Percentiles rank a stretch among this genome's conserved stretches.
phyloP scores from a whole-genome alignment of 2,329 filamentous ascomycete genomes.

The Sclerotinia glacialis region DNA sequence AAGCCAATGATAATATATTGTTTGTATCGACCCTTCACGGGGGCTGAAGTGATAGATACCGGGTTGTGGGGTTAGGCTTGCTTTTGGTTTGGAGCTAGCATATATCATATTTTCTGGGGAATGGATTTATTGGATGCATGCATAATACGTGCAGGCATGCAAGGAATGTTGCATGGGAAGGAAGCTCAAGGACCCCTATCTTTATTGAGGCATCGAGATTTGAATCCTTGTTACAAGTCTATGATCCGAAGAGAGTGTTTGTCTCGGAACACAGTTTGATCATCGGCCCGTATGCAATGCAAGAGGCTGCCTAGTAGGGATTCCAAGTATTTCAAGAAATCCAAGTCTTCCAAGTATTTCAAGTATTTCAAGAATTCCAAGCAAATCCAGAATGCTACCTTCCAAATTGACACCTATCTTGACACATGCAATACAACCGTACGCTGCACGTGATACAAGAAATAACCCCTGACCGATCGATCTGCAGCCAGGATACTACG shows the following conservation, averaged over 20 bases:
- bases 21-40: conserved; percentile 97
- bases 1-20: conserved; percentile 79
- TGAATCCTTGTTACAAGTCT: not conserved
- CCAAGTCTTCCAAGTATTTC: not conserved
- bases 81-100: not conserved
- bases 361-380: not conserved
- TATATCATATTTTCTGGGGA: not conserved
- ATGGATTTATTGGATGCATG: not conserved
- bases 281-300: not conserved
- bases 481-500: conserved; percentile 4
- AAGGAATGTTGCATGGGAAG: no score
- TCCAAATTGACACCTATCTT: not conserved
- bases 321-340: not conserved
- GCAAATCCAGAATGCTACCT: not conserved
- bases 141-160: not conserved
- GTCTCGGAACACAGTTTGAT: conserved; percentile 5
- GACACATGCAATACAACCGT: not conserved
- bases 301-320: not conserved
- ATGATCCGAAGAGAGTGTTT: not conserved
- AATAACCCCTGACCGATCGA: not conserved
- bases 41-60: conserved; percentile 53
- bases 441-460: conserved; percentile 4
- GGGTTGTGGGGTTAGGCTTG: not conserved
- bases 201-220: not conserved
- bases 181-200: not conserved